Percentiles rank a stretch among this genome's conserved stretches.
These are phyloP conservation scores for Stagonosporopsis rhizophila DNA, from an alignment of 2,329 filamentous ascomycete genomes.

Conservation along the genomic window DNA sequence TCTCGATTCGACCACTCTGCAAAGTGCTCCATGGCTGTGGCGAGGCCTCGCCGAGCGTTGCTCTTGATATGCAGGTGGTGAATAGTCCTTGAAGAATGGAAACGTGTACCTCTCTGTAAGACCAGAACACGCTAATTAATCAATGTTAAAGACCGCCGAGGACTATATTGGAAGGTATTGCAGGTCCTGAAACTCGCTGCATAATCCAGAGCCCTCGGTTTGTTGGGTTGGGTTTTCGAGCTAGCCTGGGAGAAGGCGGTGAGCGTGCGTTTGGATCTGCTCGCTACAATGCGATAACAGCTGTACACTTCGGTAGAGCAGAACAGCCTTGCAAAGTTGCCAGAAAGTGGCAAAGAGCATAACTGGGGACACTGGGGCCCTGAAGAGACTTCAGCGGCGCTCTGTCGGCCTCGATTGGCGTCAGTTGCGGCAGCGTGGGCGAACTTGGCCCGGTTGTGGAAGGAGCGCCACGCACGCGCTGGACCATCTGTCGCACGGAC, in stretches of 20 bases:
- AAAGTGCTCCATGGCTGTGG: not conserved
- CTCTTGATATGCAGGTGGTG: not conserved
- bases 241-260: slow-evolving; percentile 20
- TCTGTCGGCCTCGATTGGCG: slow-evolving; percentile 4
- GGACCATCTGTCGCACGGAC: slow-evolving; percentile 4
- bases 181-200: slow-evolving; percentile 10
- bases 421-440: slow-evolving; percentile 10
- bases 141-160: not conserved
- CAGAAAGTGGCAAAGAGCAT: slow-evolving; percentile 7
- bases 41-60: not conserved
- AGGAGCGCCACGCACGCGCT: slow-evolving; percentile 20
- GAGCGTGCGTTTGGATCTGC: slow-evolving; percentile 17
- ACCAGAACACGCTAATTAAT: not conserved
- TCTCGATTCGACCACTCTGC: not conserved
- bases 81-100: not conserved
- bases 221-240: slow-evolving; percentile 14
- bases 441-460: slow-evolving; percentile 19
- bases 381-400: slow-evolving; percentile 9
- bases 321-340: slow-evolving; percentile 1
- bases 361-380: slow-evolving; percentile 7
- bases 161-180: not conserved
- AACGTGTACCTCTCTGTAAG: not conserved
- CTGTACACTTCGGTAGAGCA: not conserved
- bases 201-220: slow-evolving; percentile 23
- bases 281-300: slow-evolving; percentile 5